phyloP scores from a whole-genome alignment of 106 monocot genomes.

The Acanthochlamys bracteata region DNA sequence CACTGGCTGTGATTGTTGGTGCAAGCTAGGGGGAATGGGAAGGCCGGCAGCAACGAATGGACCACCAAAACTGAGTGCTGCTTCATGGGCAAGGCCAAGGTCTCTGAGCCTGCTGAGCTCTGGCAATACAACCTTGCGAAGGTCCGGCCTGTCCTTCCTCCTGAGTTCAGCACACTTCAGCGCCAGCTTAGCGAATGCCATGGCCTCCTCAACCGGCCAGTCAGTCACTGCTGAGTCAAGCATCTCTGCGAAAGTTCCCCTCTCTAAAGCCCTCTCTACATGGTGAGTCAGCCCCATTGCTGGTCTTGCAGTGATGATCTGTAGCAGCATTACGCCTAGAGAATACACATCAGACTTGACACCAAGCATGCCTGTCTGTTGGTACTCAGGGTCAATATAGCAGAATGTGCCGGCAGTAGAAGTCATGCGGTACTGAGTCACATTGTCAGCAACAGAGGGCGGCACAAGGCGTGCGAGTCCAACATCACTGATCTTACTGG shows the following conservation, averaged over 20 bases:
- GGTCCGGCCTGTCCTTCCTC: constrained; percentile 70
- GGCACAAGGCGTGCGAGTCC: constrained; percentile 73
- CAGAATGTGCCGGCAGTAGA: constrained; percentile 76
- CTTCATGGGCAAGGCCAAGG: constrained; percentile 33
- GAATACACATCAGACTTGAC: constrained; percentile 84
- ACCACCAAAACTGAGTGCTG: no score
- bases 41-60: no score
- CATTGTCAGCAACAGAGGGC: constrained; percentile 48
- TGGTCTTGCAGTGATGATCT: constrained; percentile 55
- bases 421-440: constrained; percentile 78
- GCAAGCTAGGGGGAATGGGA: no score
- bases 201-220: constrained; percentile 61
- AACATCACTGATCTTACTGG: constrained; percentile 83
- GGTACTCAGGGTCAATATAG: constrained; percentile 93
- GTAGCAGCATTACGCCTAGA: constrained; percentile 66
- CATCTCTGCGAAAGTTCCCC: constrained; percentile 42
- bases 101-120: constrained; percentile 71
- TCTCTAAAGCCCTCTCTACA: constrained; percentile 45
- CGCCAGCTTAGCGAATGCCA: constrained; percentile 48
- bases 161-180: constrained; percentile 65
- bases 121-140: constrained; percentile 57
- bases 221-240: constrained; percentile 48
- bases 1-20: no score
- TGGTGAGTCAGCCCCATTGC: constrained; percentile 75
- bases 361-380: constrained; percentile 83